Base-by-base conservation (phyloP, 768 basidiomycete genomes). In the Fomitopsis serialis region DNA sequence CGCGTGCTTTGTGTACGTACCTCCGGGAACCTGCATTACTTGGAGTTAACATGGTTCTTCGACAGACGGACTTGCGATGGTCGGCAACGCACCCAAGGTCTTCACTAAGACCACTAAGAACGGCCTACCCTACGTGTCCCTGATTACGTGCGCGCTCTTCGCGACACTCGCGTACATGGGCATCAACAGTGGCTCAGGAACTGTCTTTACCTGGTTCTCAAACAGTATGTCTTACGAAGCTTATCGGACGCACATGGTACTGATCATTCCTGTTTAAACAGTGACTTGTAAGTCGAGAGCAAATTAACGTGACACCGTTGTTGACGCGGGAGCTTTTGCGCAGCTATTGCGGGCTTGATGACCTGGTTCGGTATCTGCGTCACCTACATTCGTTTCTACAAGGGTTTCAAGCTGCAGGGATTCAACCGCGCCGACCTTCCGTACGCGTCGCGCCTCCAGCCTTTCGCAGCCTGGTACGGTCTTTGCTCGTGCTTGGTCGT, bases 81-180 rank as follows among this genome's bases (percentile, higher is more conserved):
- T 81, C 34, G 86, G 89, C 2, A 92, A 92, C 65, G 94, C 94
- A 0, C 95, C 94, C 0, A 81, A 70, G 53, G 70, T 95, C 54
- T 95, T 98, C 72, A 63, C 78, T 24, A 79, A 69, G 61, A 88
- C 89, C 0, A 78, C 82, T 37, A 78, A 76, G 56, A 76, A 70
- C 24, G 96, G 96, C 50, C 76, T 97, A 22, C 96, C 96, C 2
- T 81, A 81, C 53, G 74, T 81, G 42, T 79, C 89, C 21, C 75
- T 98, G 54, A 60, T 80, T n/a, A 78, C 87, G 63, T 85, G 81
- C 62, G 74, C 87, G 2, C 58, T 70, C 19, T 92, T 95, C 66
- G 73, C 83, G 3, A 56, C 77, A 1, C 78, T 92, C n/a, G 86
- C 87, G 3, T 97, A 79, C 74, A 95, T 96, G 92, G 85, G 80